These are phyloP conservation scores for Extremus antarcticus DNA, from an alignment of 495 filamentous ascomycete genomes.

Conservation along the genomic window DNA sequence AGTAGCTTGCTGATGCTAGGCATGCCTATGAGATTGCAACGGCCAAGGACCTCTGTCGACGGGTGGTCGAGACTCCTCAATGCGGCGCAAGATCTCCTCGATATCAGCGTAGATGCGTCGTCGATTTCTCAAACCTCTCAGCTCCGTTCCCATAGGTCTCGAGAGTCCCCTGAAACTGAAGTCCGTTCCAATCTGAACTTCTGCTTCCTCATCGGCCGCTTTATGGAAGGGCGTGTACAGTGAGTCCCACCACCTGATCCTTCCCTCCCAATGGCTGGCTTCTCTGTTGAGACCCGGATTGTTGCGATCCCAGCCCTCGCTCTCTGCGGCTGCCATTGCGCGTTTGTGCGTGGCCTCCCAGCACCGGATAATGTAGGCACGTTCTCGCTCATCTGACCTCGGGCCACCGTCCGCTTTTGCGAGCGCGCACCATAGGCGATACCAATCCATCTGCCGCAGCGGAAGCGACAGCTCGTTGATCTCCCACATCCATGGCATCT, in stretches of 20 bases:
- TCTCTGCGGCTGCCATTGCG: neutral
- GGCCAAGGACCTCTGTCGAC: too few species aligned
- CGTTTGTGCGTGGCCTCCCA: neutral
- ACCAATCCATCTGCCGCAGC: neutral
- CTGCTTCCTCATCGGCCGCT: neutral
- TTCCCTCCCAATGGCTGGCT: too few species aligned
- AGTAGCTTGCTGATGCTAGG: too few species aligned
- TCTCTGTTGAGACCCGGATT: too few species aligned
- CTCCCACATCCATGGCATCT: constrained; percentile 12
- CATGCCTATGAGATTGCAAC: too few species aligned
- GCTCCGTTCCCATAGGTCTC: neutral
- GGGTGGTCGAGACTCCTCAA: too few species aligned
- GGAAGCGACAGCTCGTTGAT: neutral
- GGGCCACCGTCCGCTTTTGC: constrained; percentile 1
- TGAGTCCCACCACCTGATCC: too few species aligned
- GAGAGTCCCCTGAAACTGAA: neutral
- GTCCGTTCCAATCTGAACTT: neutral
- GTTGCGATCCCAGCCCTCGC: too few species aligned
- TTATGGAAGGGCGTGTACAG: neutral
- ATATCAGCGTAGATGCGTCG: neutral
- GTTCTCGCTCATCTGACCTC: neutral
- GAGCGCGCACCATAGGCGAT: constrained; percentile 2
- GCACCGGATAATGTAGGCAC: neutral
- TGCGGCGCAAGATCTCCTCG: neutral
- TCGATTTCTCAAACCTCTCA: neutral